Evolutionary conservation across 2,329 filamentous ascomycete species (phyloP), one percentile per base, ranked within the genome.

Genomic region (Pezicula carpinea): DNA sequence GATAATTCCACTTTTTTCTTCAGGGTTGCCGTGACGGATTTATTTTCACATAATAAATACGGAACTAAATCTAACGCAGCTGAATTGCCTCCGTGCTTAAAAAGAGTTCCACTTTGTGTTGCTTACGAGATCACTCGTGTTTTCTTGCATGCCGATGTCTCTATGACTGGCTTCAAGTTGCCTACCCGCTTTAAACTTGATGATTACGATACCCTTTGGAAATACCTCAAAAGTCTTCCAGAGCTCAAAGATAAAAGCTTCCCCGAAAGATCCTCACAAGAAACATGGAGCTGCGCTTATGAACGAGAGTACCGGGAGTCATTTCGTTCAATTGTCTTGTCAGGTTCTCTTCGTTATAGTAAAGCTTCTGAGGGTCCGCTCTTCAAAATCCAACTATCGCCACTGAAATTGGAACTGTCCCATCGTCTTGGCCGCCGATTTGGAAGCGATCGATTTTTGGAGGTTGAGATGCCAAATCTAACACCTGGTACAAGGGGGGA

Each of bases 391-490:
- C 67, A 66, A 5, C 66, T 83, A 8, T 65, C 70, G 2, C 72
- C 76, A 0, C 55, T 82, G 1, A 67, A 63, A 8, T 57, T 80
- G 2, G 75, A 79, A 21, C 57, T 68, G 3, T 66, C 73, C 0
- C 71, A 80, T 58, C 74, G 80, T 2, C 60, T 83, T 0, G 65
- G 66, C 17, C 72, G 80, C 11, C 73, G 72, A 4, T 82, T 81
- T 52, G 79, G 80, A 0, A 62, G 72, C 0, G 79, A 84, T 52
- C 70, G 80, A 0, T 82, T 82, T 39, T 50, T 84, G 1, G 77
- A 83, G 44, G 48, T 84, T 0, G 59, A 71, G 4, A 65, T 82
- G 5, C 79, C 80, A 0, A 68, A 68, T 0, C 65, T 71, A 0
- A 63, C 57, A 1, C n/a, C n/a, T 15, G 22, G 38, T 22, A 10